Evolutionary conservation across 257 asterid genomes (phyloP), one percentile per base, ranked within the genome.

Genomic region (Sherardia arvensis): DNA sequence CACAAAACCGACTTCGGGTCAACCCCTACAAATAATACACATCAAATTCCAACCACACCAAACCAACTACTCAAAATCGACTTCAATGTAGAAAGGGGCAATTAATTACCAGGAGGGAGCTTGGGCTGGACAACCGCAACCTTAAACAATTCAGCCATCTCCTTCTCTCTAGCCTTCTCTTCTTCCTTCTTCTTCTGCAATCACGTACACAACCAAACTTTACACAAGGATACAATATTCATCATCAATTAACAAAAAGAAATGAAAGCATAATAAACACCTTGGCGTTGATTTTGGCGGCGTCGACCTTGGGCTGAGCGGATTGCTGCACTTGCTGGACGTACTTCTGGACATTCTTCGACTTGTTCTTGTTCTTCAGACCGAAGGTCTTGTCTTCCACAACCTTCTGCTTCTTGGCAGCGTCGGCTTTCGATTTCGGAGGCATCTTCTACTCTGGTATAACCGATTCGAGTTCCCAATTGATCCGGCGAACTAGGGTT

Each of bases 321-420:
- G 82, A 69, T 66, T 84, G 96, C 68, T 85, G 61, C 71, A 93
- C 82, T 28, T 94, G 80, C 57, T 93, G 96, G 4, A 93, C 97
- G 65, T 93, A 93, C 75, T 93, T 93, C 88, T 93, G 99, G 9
- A 93, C 99, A 74, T 78, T 82, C 67, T 93, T 90, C 55, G 94
- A 85, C 88, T 93, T 93, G 76, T 85, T 93, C 64, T 93, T 93
- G 57, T 93, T 93, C 90, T 93, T 93, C 70, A 93, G 85, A 69
- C 99, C 99, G 72, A 93, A 93, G 3, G 99, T 93, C 78, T 93
- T 93, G 94, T 90, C 99, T 81, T 93, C 99, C 15, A 84, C 78
- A 40, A 78, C 14, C 79, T 89, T 92, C 84, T 89, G 97, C 88
- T 92, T 92, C 87, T 93, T 90, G 73, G 96, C 90, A 65, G 81